These are phyloP conservation scores for Fusarium heterosporum DNA, from an alignment of 2,329 filamentous ascomycete genomes.

Conservation along the genomic window DNA sequence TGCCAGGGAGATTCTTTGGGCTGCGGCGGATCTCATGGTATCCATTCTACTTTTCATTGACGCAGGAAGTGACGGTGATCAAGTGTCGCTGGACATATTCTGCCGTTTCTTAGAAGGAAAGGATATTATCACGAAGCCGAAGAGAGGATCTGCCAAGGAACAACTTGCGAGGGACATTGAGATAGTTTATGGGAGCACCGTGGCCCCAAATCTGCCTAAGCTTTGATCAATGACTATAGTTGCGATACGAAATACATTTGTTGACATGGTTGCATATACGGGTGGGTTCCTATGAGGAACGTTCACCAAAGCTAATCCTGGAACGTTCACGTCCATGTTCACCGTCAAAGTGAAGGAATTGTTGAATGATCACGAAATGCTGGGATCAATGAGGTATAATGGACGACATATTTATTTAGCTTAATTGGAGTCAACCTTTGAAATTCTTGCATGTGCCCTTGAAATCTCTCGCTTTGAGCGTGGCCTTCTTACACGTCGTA, in stretches of 20 bases:
- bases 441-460: conserved; percentile 46
- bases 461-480: conserved; percentile 44
- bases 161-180: conserved; percentile 49
- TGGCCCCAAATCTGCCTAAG: conserved; percentile 31
- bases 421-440: conserved; percentile 1
- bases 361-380: neutral
- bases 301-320: neutral
- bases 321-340: neutral
- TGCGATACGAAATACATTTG: neutral
- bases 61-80: conserved; percentile 52
- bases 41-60: conserved; percentile 59
- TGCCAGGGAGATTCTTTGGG: conserved; percentile 59
- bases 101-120: conserved; percentile 53
- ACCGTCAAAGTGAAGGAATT: neutral
- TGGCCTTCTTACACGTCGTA: conserved; percentile 42
- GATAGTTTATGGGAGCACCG: conserved; percentile 53
- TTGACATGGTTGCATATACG: neutral
- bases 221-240: conserved; percentile 30
- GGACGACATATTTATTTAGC: neutral
- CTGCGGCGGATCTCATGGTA: conserved; percentile 58
- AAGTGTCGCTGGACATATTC: conserved; percentile 55
- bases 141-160: conserved; percentile 38
- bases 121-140: conserved; percentile 29
- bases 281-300: neutral
- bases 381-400: neutral